Evolutionary conservation across 805 yeast species (phyloP).

Genomic region (Myxozyma monticola): DNA sequence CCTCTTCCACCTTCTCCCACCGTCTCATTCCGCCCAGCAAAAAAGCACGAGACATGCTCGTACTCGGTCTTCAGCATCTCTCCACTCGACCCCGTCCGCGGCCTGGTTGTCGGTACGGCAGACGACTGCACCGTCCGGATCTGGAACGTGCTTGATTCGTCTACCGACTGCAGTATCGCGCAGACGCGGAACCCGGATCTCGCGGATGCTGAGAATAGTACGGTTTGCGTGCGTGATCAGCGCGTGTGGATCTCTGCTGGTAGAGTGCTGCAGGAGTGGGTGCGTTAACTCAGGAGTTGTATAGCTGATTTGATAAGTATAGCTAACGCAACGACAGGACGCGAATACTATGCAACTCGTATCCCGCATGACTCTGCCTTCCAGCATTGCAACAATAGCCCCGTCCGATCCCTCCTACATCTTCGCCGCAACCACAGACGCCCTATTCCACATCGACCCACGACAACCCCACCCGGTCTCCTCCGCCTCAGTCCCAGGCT

Average conservation of each 20-base stretch:
- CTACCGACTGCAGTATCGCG: slow-evolving; percentile 3
- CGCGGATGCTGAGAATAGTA: slow-evolving; percentile 3
- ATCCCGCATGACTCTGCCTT: slow-evolving; percentile 3
- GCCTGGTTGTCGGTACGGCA: slow-evolving; percentile 19
- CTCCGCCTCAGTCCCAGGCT: slow-evolving; percentile 18
- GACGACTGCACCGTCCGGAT: slow-evolving; percentile 18
- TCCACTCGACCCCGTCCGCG: slow-evolving; percentile 9
- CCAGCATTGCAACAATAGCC: slow-evolving; percentile 10
- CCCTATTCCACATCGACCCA: neutral
- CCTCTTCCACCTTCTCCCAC: neutral
- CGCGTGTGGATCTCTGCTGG: slow-evolving; percentile 23
- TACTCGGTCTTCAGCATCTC: slow-evolving; percentile 7
- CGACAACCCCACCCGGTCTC: neutral
- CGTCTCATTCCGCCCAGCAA: neutral
- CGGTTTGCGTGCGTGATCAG: neutral
- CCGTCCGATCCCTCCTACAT: slow-evolving; percentile 7
- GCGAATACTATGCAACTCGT: slow-evolving; percentile 8
- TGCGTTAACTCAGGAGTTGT: neutral
- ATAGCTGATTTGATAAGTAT: neutral
- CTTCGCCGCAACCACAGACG: slow-evolving; percentile 4
- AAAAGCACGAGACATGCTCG: neutral
- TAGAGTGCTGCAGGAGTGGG: slow-evolving; percentile 26
- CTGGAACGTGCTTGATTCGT: slow-evolving; percentile 13
- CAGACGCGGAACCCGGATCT: slow-evolving; percentile 5
- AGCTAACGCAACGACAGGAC: slow-evolving; percentile 4